phyloP scores from a whole-genome alignment of 2,329 filamentous ascomycete species.

The Xylaria arbuscula region DNA sequence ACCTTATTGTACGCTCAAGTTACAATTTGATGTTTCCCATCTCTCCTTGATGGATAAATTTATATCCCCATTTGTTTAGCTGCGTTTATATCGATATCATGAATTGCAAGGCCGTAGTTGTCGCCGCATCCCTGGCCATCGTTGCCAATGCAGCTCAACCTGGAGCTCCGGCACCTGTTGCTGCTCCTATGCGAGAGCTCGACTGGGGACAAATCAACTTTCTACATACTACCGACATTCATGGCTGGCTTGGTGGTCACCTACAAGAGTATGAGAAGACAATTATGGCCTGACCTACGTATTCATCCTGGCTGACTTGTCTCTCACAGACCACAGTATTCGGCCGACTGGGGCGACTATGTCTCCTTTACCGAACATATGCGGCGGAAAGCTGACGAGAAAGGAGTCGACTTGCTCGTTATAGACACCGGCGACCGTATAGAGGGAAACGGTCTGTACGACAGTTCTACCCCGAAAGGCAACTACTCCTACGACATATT shows the following conservation, averaged over 20 bases:
- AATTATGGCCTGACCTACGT: background rate
- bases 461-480: slow-evolving; percentile 87
- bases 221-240: slow-evolving; percentile 94
- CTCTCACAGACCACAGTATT: slow-evolving; percentile 79
- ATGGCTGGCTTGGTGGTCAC: slow-evolving; percentile 96
- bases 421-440: slow-evolving; percentile 94
- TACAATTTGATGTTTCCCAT: slow-evolving; percentile 12
- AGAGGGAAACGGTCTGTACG: slow-evolving; percentile 95
- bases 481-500: slow-evolving; percentile 90
- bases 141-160: slow-evolving; percentile 73
- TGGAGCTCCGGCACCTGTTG: slow-evolving; percentile 78
- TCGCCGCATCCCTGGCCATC: slow-evolving; percentile 54
- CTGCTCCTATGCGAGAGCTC: slow-evolving; percentile 84
- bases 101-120: slow-evolving; percentile 50
- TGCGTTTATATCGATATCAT: slow-evolving; percentile 41
- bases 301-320: background rate
- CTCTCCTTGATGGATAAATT: slow-evolving; percentile 22
- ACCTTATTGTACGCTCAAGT: too few relatives aligned
- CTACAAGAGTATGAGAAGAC: slow-evolving; percentile 77
- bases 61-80: background rate
- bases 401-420: slow-evolving; percentile 87
- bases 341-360: slow-evolving; percentile 98
- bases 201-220: slow-evolving; percentile 97
- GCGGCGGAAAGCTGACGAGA: slow-evolving; percentile 78
- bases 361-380: slow-evolving; percentile 90